Evolutionary conservation across 192 early-diverging fungal species (phyloP), one percentile per base, ranked within the genome.

Genomic region (Rhizophagus sp.): DNA sequence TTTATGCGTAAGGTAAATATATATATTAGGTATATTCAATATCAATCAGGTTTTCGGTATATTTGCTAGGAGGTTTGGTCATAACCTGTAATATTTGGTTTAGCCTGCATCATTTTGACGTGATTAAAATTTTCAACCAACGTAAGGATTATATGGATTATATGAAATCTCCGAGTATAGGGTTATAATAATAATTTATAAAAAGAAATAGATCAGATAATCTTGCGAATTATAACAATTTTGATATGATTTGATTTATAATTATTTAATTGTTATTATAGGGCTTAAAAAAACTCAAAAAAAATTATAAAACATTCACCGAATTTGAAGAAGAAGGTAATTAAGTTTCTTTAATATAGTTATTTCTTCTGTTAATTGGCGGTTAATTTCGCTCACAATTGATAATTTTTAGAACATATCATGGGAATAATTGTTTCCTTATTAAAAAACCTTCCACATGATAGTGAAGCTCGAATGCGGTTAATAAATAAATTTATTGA

Each of bases 401-500:
- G 24, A 72, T 24, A 11, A 47, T 25, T 49, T 52, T n/a, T 69
- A 92, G 97, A 98, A 76, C 96, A 97, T 79, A 85, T 94, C 0
- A 84, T 96, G 6, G 92, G 95, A 62, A 95, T 97, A 69, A 85
- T 99, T 57, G 84, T 92, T 13, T 94, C 93, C 30, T 83, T 99
- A 19, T 88, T 98, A 75, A 88, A 90, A 44, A 89, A 92, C 47
- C 83, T 96, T 3, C 85, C 88, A 15, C 63, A 84, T 13, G 85
- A 87, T 41, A 86, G 91, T 9, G 89, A 90, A 22, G 83, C 89
- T 57, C 90, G 92, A 19, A 86, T 90, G 79, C 89, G 96, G 22
- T 81, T 99, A 25, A 69, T 97, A 24, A 84, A 87, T 52, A 98
- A 99, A 86, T 97, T 99, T 82, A 84, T 89, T 19, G 92, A 95